phyloP scores from a whole-genome alignment of 208 protist species.

The Trichomonas tenax region DNA sequence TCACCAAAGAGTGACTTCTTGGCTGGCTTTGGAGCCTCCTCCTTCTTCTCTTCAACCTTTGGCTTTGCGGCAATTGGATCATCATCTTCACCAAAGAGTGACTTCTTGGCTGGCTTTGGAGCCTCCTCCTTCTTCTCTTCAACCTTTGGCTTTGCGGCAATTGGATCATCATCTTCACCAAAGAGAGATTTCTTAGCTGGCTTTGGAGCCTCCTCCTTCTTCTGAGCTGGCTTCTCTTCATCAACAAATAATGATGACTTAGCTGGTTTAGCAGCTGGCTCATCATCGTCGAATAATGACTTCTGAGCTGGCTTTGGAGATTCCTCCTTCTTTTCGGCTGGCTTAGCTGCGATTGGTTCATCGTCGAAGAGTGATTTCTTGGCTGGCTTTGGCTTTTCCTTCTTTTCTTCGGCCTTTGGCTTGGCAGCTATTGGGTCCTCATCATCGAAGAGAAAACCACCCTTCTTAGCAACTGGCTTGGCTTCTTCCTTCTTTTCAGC shows the following conservation, averaged over 20 bases:
- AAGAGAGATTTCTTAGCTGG: not conserved
- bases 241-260: not conserved
- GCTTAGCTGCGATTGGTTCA: not conserved
- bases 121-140: not conserved
- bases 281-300: not conserved
- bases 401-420: not conserved
- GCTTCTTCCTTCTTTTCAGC: no score
- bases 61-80: not conserved
- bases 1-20: not conserved
- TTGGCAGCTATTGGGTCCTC: not conserved
- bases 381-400: not conserved
- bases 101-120: not conserved
- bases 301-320: not conserved
- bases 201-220: not conserved
- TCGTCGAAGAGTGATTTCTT: not conserved
- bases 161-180: not conserved
- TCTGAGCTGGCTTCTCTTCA: not conserved
- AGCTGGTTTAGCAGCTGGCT: not conserved
- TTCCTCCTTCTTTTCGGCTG: not conserved
- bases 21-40: not conserved
- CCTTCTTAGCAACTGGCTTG: no score
- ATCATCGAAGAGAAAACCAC: not conserved
- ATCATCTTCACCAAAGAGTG: not conserved
- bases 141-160: not conserved
- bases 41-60: not conserved